Base-by-base conservation (phyloP, 176 grass and related monocot genomes). In the Avena eriantha region DNA sequence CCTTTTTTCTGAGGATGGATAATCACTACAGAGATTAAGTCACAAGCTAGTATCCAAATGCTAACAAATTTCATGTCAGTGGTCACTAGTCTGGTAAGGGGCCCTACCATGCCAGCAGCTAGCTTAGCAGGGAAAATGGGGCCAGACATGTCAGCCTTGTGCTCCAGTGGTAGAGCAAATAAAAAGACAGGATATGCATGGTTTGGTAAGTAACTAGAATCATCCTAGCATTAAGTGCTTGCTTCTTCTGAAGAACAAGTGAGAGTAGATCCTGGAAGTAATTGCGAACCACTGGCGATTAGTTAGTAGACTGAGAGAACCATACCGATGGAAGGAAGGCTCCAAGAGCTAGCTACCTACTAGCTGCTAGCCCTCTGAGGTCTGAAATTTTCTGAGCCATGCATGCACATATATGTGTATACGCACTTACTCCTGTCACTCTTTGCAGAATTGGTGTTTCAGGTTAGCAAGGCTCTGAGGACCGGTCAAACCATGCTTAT, bases 31-130 rank as follows among this genome's bases (percentile, higher is more conserved):
- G 26, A 55, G 49, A 55, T 57, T 35, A 34, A 48, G 69, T 54
- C 53, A 24, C 29, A 45, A 69, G 39, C 39, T 41, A 41, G 29
- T 41, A 86, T 79, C 51, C 63, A 83, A 79, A 68, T 80, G 48
- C 34, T 77, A 70, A 24, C 86, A 82, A 81, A 56, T 72, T 83
- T 80, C 47, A n/a, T 81, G 86, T 55, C 82, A 88, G 90, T 72
- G 90, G 60, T 88, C 84, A 55, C 74, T 77, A 8, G 26, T 55
- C 17, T 76, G 73, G 73, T 31, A 15, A 54, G 73, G 23, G 73
- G 23, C 24, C 48, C 48, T 77, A 77, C 48, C 48, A 55, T 77
- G 74, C 48, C 49, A 55, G 74, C 73, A 51, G 72, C 69, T 47
- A 79, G 51, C 66, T 73, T 73, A 74, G 45, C 58, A 51, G 61